A percentile compares a stretch with the other conserved stretches of the same genome.
phyloP scores from a whole-genome alignment of 768 basidiomycete species.

The Boletus insuetus region DNA sequence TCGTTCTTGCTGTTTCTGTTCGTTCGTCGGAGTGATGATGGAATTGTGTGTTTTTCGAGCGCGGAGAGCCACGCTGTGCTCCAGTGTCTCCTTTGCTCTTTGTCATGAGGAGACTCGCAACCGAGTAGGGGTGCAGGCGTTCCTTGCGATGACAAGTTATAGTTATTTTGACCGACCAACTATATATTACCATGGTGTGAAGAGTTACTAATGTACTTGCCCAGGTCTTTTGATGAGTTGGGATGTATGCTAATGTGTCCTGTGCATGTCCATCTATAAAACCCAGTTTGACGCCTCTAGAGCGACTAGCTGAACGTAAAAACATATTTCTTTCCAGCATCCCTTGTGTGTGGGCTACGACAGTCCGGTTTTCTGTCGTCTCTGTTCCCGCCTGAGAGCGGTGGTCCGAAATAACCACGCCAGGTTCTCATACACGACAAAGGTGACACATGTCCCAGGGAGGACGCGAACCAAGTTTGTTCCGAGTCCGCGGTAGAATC shows the following conservation, averaged over 20 bases:
- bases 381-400: constrained; percentile 51
- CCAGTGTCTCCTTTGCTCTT: constrained; percentile 25
- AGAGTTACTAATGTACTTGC: constrained; percentile 8
- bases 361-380: not conserved
- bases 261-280: constrained; percentile 7
- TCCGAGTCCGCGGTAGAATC: constrained; percentile 94
- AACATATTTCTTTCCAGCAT: not conserved
- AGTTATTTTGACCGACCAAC: constrained; percentile 31
- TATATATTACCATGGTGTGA: not conserved
- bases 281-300: not conserved
- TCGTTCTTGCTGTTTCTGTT: not conserved
- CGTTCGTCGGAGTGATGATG: constrained; percentile 30
- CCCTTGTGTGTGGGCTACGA: not conserved
- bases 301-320: constrained; percentile 4
- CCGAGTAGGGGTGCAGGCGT: constrained; percentile 21
- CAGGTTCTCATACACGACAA: constrained; percentile 94
- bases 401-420: constrained; percentile 76
- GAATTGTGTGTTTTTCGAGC: constrained; percentile 13
- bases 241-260: not conserved
- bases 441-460: constrained; percentile 96
- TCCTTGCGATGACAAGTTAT: constrained; percentile 30
- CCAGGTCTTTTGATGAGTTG: constrained; percentile 8
- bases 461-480: constrained; percentile 93
- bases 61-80: constrained; percentile 18
- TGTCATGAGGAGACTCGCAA: constrained; percentile 31